Evolutionary conservation across 164 flowering plant genomes (phyloP), one percentile per base, ranked within the genome.

Genomic region (Chloranthus sessilifolius): DNA sequence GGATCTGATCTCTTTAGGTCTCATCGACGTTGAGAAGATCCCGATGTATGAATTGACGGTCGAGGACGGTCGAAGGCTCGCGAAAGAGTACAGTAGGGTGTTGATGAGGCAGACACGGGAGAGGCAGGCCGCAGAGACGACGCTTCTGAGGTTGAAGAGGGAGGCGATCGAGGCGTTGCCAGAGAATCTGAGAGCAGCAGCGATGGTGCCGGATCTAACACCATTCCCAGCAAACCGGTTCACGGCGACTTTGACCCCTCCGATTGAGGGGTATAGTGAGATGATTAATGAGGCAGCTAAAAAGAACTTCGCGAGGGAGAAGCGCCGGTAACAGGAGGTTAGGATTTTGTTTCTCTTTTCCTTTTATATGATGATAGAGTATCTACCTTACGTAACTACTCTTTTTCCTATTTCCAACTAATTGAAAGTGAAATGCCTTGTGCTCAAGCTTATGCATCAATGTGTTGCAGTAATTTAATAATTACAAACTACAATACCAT

Each of bases 191-290:
- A 76, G 63, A 26, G 75, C 41, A 4, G 83, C 81, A 0, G 95
- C 97, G 2, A 40, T 82, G 77, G 78, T 82, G 2, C 95, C 90
- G 0, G 97, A 89, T 70, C 50, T 77, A 46, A 68, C 90, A 0
- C 90, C 90, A 0, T 82, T 82, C 43, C 97, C 97, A 0, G 59
- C 67, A 2, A 79, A 80, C 44, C 56, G 90, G 57, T 78, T 73
- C 56, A 85, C 83, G 88, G 94, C 95, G 1, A 82, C 94, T 0
- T 46, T 92, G 43, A 92, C 98, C 0, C 98, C 98, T 1, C 98
- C 96, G 0, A 86, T 89, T 61, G 88, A 82, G 43, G 98, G 95
- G 10, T 88, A 85, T 45, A 68, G 70, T 17, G 91, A 89, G 56
- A 85, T 73, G 72, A 51, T 86, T 7, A 73, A 36, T 59, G 95